These are phyloP conservation scores for Lasiosphaeria hispida DNA, from an alignment of 495 filamentous ascomycete species.

Conservation along the genomic window DNA sequence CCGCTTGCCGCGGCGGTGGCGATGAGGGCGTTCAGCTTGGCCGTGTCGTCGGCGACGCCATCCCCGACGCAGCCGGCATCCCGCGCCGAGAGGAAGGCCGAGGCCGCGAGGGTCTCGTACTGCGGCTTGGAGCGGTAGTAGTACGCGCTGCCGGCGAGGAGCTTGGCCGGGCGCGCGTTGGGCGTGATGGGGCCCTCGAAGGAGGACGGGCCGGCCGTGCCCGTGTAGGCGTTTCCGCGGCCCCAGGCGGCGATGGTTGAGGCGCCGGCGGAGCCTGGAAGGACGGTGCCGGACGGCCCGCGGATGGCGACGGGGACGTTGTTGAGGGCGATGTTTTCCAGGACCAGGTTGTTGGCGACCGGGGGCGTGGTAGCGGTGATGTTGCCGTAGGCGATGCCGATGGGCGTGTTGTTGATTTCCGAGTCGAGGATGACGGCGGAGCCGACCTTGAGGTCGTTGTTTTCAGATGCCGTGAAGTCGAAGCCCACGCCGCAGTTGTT, in stretches of 20 bases:
- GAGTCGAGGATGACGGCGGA: conserved; percentile 77
- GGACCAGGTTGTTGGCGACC: conserved; percentile 50
- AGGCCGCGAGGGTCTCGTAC: conserved; percentile 55
- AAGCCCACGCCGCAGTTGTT: conserved; percentile 63
- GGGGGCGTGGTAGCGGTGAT: conserved; percentile 42
- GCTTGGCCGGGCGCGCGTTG: conserved; percentile 33
- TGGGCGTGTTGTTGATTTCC: conserved; percentile 64
- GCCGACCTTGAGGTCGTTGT: conserved; percentile 57
- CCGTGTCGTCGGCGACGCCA: conserved; percentile 62
- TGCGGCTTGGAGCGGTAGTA: conserved; percentile 72
- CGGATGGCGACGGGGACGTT: conserved; percentile 56
- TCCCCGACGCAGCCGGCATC: conserved; percentile 72
- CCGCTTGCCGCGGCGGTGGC: conserved; percentile 50
- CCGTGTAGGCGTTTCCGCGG: conserved; percentile 40
- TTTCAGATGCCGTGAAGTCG: conserved; percentile 50
- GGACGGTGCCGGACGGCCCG: conserved; percentile 44
- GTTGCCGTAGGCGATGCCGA: conserved; percentile 49
- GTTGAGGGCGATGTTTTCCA: conserved; percentile 66
- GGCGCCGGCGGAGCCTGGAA: conserved; percentile 55
- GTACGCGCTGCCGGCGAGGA: conserved; percentile 39
- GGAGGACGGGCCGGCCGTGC: conserved; percentile 37
- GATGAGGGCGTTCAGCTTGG: conserved; percentile 63
- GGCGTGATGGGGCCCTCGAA: conserved; percentile 37
- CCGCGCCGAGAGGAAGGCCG: conserved; percentile 67
- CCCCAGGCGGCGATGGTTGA: conserved; percentile 50